phyloP scores from a whole-genome alignment of 768 basidiomycete genomes.

The Boletus sp. region DNA sequence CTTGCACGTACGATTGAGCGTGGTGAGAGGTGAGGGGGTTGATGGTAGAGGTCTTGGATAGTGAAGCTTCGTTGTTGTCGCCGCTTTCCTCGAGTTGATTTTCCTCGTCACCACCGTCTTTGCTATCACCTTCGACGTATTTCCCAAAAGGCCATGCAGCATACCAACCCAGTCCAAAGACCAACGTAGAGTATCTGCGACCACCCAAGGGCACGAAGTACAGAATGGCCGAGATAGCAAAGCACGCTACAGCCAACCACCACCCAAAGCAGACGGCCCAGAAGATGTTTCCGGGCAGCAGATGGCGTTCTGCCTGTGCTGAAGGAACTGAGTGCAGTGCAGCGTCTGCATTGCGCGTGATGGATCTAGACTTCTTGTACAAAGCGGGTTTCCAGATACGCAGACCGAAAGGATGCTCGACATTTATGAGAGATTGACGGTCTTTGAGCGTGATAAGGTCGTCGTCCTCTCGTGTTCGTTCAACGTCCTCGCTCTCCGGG shows the following conservation, averaged over 20 bases:
- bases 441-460: slow-evolving; percentile 93
- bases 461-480: slow-evolving; percentile 43
- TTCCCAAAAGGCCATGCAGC: slow-evolving; percentile 98
- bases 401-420: slow-evolving; percentile 97
- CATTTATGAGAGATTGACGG: slow-evolving; percentile 96
- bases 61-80: slow-evolving; percentile 25
- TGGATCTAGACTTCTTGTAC: slow-evolving; percentile 95
- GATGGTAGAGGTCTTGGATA: slow-evolving; percentile 43
- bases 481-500: slow-evolving; percentile 32
- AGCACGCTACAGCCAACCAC: slow-evolving; percentile 81
- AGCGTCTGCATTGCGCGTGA: slow-evolving; percentile 93
- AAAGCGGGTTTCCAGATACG: slow-evolving; percentile 99
- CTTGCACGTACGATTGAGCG: slow-evolving; percentile 8
- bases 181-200: slow-evolving; percentile 74
- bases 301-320: slow-evolving; percentile 88
- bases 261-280: slow-evolving; percentile 91
- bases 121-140: slow-evolving; percentile 84
- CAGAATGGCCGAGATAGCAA: slow-evolving; percentile 63
- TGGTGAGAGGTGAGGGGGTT: slow-evolving; percentile 36
- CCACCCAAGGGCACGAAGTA: slow-evolving; percentile 79
- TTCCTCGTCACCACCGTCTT: slow-evolving; percentile 41
- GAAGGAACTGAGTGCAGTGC: slow-evolving; percentile 92
- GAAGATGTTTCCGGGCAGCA: slow-evolving; percentile 90
- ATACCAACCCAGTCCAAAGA: slow-evolving; percentile 95
- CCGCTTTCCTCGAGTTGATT: slow-evolving; percentile 26